Conservation (phyloP, 257 asterid genomes). For the Cinchona pubescens region DNA sequence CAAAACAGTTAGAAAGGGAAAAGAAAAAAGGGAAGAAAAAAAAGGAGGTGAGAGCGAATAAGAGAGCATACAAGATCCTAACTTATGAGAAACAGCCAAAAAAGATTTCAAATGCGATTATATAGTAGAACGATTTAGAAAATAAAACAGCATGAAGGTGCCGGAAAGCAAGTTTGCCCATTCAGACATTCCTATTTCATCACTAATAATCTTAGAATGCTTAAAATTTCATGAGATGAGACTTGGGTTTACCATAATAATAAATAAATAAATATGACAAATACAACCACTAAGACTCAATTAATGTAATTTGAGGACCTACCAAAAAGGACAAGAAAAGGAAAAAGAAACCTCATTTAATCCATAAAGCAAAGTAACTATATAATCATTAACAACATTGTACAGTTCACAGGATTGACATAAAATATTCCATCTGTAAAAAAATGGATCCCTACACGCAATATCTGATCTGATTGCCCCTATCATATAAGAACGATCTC, state of each 20-base stretch:
- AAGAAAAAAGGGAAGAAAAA: background rate
- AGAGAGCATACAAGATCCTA: background rate
- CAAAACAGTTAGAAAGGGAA: background rate
- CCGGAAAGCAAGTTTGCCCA: background rate
- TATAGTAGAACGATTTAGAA: background rate
- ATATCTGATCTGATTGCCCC: constrained; percentile 21
- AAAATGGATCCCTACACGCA: constrained; percentile 16
- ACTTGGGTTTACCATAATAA: too few relatives aligned
- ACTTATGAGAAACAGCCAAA: background rate
- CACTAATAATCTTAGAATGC: background rate
- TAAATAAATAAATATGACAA: too few relatives aligned
- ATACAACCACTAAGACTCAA: background rate
- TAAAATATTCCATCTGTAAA: constrained; percentile 15
- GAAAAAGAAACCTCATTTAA: background rate
- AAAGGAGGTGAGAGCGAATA: background rate
- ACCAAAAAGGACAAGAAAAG: background rate
- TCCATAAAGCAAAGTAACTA: background rate
- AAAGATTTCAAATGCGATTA: background rate
- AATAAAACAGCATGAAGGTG: background rate
- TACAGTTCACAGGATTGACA: constrained; percentile 19
- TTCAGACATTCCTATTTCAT: background rate
- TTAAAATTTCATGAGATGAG: background rate
- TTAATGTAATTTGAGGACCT: background rate
- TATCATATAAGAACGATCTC: constrained; percentile 17
- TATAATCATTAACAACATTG: background rate